These are phyloP conservation scores for Nakazawaea wyomingensis DNA, from an alignment of 805 yeast genomes.

Conservation along the genomic window DNA sequence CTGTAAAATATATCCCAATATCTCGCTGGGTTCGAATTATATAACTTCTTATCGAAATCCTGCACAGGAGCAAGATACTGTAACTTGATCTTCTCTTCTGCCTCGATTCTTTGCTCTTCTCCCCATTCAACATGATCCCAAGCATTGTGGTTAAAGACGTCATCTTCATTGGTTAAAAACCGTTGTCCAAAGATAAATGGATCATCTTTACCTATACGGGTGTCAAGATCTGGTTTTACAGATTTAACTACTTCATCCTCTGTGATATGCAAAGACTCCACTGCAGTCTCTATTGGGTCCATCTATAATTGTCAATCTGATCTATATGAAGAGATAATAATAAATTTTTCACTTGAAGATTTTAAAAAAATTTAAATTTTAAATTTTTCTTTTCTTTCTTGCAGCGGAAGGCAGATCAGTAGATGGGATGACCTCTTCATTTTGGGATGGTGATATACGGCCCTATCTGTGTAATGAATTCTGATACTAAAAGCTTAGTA, in stretches of 20 bases:
- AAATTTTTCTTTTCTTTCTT: too few relatives aligned
- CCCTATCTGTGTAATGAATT: too few relatives aligned
- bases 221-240: slow-evolving; percentile 41
- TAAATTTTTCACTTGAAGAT: not conserved
- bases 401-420: too few relatives aligned
- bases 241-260: slow-evolving; percentile 10
- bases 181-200: slow-evolving; percentile 95
- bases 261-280: not conserved
- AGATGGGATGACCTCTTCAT: too few relatives aligned
- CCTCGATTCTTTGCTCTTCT: slow-evolving; percentile 74
- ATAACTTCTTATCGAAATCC: slow-evolving; percentile 75
- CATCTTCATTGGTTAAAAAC: slow-evolving; percentile 60
- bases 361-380: too few relatives aligned
- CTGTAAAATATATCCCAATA: slow-evolving; percentile 95
- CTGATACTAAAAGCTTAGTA: too few relatives aligned
- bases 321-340: not conserved
- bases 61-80: slow-evolving; percentile 83
- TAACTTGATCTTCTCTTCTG: slow-evolving; percentile 64
- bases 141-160: slow-evolving; percentile 91
- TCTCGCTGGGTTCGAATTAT: slow-evolving; percentile 81
- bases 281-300: not conserved
- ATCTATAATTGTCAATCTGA: not conserved
- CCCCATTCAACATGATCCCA: slow-evolving; percentile 99
- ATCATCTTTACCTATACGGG: slow-evolving; percentile 74
- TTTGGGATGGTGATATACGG: too few relatives aligned